Evolutionary conservation across 2,329 filamentous ascomycete species (phyloP), one percentile per base, ranked within the genome.

Genomic region (Cladosporium sp.): DNA sequence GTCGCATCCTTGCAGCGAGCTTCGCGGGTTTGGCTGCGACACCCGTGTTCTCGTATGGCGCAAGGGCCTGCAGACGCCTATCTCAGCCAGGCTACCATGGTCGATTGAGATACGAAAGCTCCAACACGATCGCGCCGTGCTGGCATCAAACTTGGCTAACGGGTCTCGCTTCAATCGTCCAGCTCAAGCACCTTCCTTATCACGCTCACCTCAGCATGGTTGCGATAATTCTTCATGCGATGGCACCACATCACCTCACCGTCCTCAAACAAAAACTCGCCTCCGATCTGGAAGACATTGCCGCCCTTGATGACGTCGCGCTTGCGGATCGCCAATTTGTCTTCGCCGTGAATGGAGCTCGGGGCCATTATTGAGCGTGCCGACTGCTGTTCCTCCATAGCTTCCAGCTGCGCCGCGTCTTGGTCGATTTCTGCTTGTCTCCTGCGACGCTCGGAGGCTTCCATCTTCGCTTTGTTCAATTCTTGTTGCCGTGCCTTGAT

Each of bases 191-290:
- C 42, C 63, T 64, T 66, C 60, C 72, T 64, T 42, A 76, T 59
- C 20, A 69, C 65, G 36, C 56, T 55, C 25, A 75, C 66, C 59
- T 75, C 73, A 6, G 71, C 67, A 61, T 76, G 74, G 37, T 70
- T 68, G 25, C 74, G 64, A 50, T 68, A 72, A 47, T 73, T 72
- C 60, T 65, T 66, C 74, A 76, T 76, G 12, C 74, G 70, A 66
- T 76, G 72, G 59, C 74, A 75, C 74, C 74, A 76, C 3, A 73
- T 64, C 7, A 73, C 71, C 62, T 72, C 64, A 1, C 72, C 74
- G n/a, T 74, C 70, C 36, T 74, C 70, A 56, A 76, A 74, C 62
- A 76, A 47, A 45, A 76, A 75, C 54, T 76, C 74, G 5, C 74
- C 74, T 4, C 74, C 74, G 30, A 76, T 70, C 64, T 76, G 74